Evolutionary conservation across 2,329 filamentous ascomycete species (phyloP), one percentile per base, ranked within the genome.

Genomic region (Berkeleyomyces basicola): DNA sequence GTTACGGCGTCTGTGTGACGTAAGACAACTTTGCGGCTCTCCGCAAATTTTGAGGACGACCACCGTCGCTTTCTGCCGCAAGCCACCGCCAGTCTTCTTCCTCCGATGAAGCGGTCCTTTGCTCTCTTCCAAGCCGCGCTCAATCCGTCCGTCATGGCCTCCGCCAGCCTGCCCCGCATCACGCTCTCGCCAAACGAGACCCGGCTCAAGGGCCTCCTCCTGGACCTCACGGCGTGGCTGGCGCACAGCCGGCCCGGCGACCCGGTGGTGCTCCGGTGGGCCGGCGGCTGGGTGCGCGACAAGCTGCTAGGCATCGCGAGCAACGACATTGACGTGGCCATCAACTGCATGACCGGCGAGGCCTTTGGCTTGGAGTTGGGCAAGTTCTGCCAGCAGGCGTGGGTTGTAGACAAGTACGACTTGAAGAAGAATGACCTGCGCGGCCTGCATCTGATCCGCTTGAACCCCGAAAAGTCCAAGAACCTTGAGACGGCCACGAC

Each of bases 381-480:
- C 66, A 79, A 84, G 66, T 88, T 87, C 69, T 85, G 89, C 69
- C 79, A 81, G 59, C 74, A 77, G 36, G 76, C 81, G 0, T 79
- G 79, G 3, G 83, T 84, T 64, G 74, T 81, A 3, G 75, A 80
- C 60, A 84, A 83, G 69, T 86, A 91, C 68, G 74, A 73, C 7
- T 77, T 85, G 58, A 71, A 72, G 39, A 70, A 74, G 16, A 79
- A 80, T 61, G 84, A 85, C 63, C 78, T 93, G 61, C 85, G 87
- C 59, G 86, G 82, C 66, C 78, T 96, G 40, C 87, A 96, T 77
- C 95, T 90, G 72, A 92, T 96, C 67, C 86, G 87, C 61, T 86
- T 86, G 63, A 97, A 97, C 71, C 92, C 91, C 0, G 90, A 96
- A 69, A 96, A 96, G 75, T 96, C 90, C 23, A 97, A 97, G 74